These are phyloP conservation scores for Fusarium brevicatenulatum DNA, from an alignment of 2,329 filamentous ascomycete species.

Conservation along the genomic window DNA sequence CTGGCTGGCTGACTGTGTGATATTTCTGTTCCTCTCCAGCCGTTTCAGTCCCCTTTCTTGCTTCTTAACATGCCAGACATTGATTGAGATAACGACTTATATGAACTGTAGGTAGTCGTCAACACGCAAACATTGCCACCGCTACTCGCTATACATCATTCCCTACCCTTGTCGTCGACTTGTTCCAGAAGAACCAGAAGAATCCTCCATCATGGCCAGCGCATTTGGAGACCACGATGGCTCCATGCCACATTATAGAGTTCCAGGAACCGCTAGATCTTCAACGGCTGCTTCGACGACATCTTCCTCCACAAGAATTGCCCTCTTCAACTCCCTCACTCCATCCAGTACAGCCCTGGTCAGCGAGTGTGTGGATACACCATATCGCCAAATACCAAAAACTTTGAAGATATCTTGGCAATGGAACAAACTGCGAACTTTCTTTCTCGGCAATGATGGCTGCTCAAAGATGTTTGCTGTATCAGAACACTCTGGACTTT, in stretches of 20 bases:
- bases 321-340: constrained; percentile 29
- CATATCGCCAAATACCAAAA: constrained; percentile 26
- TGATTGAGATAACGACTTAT: constrained; percentile 1
- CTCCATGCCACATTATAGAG: constrained; percentile 10
- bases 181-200: not conserved
- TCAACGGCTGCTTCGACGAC: constrained; percentile 30
- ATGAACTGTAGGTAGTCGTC: not conserved
- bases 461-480: constrained; percentile 33
- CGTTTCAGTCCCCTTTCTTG: not conserved
- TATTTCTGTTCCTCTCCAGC: constrained; percentile 17
- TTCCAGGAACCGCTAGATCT: constrained; percentile 23
- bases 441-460: constrained; percentile 28
- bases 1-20: constrained; percentile 2
- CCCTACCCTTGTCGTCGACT: not conserved
- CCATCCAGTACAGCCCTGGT: constrained; percentile 33
- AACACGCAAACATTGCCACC: not conserved
- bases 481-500: constrained; percentile 31
- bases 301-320: constrained; percentile 27
- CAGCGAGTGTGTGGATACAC: constrained; percentile 25
- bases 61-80: not conserved
- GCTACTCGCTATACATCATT: not conserved
- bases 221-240: constrained; percentile 12
- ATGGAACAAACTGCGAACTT: constrained; percentile 34
- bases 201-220: constrained; percentile 16
- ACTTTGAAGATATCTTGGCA: constrained; percentile 34